Evolutionary conservation across 2,329 filamentous ascomycete species (phyloP), one percentile per base, ranked within the genome.

Genomic region (Eurotiales sp.): DNA sequence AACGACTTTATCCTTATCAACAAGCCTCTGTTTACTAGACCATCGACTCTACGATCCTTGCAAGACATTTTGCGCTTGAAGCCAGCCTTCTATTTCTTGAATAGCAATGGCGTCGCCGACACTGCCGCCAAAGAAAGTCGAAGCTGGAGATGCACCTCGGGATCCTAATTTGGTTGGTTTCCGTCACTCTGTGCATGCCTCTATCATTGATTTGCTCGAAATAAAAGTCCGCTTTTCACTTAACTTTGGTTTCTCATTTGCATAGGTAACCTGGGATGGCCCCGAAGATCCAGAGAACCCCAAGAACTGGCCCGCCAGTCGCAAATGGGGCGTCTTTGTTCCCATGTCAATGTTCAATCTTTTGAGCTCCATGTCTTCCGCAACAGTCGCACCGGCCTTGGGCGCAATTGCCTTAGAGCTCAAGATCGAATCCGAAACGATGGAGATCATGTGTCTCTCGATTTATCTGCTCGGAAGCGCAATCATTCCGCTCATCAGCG

Each of bases 381-480:
- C 30, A 12, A 34, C 30, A 12, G n/a, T 34, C 21, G 46, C 46
- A 7, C 46, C 46, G 8, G 46, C 19, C 7, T 17, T 50, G 7
- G 12, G 8, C 12, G 23, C 22, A 5, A 25, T 50, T 11, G n/a
- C 30, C 17, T 11, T 11, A 10, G 36, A 50, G 6, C 40, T 50
- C 37, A 3, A 42, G 11, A 40, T 27, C 2, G 7, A 6, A 5
- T 27, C 22, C 8, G 11, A 10, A n/a, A 7, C 15, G 4, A 11
- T 51, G 11, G 25, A 11, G 17, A 43, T 40, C 10, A 36, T 45
- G 12, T 30, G 19, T 22, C 15, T 51, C 5, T 44, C 48, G 27
- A 27, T 45, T n/a, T 85, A 85, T 59, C 73, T 88, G 0, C 69
- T 88, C 0, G 85, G 86, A 22, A 82, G 81, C 53, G 80, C 78